These are phyloP conservation scores for Pichia kluyveri DNA, from an alignment of 805 yeast genomes.

Conservation along the genomic window DNA sequence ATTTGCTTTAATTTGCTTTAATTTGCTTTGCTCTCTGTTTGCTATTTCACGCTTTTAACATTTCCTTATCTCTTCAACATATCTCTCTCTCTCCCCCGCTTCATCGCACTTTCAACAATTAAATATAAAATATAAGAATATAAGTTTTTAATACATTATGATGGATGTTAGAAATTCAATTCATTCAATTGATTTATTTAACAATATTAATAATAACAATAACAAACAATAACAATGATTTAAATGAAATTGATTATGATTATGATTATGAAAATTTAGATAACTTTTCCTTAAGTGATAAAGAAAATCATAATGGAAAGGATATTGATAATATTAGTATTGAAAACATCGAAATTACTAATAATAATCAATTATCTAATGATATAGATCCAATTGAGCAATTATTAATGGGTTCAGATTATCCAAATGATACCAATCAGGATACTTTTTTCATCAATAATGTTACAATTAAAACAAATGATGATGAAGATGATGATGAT, in stretches of 20 bases:
- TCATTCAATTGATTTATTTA: background rate
- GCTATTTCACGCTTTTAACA: no score
- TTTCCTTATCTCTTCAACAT: no score
- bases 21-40: no score
- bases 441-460: background rate
- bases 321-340: background rate
- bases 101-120: background rate
- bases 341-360: background rate
- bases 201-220: background rate
- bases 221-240: background rate
- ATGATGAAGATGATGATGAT: no score
- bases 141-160: background rate
- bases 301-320: background rate
- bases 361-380: background rate
- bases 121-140: background rate
- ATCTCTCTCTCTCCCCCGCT: no score
- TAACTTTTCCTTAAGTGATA: background rate
- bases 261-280: background rate
- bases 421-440: background rate
- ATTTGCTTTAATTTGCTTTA: no score
- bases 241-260: no score
- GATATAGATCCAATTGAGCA: constrained; percentile 3
- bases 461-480: background rate
- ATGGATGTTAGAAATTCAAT: background rate
- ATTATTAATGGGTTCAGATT: background rate